A percentile compares a stretch with the other conserved stretches of the same genome.
phyloP scores from a whole-genome alignment of 345 rosid species.

The Euphorbia lathyris region DNA sequence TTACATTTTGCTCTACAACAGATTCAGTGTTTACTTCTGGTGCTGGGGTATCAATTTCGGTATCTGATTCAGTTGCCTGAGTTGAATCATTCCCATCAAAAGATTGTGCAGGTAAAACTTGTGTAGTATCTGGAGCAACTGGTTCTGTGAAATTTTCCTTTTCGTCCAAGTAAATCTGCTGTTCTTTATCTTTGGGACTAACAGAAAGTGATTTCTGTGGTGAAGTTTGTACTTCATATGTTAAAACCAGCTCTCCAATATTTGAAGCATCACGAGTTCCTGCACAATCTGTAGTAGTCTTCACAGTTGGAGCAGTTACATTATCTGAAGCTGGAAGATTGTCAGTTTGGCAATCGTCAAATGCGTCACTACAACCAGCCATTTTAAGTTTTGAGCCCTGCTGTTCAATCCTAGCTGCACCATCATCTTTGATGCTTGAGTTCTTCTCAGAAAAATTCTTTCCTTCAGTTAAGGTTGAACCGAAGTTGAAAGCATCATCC shows the following conservation, averaged over 20 bases:
- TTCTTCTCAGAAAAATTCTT: constrained; percentile 32
- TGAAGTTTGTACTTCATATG: constrained; percentile 17
- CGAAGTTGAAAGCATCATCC: constrained; percentile 47
- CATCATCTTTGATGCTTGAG: constrained; percentile 26
- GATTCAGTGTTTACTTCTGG: constrained; percentile 19
- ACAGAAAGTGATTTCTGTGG: constrained; percentile 15
- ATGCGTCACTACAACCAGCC: constrained; percentile 17
- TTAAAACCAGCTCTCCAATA: constrained; percentile 9
- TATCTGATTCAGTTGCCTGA: constrained; percentile 19
- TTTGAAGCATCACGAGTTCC: constrained; percentile 22
- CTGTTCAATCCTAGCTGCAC: constrained; percentile 32
- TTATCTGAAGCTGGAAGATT: constrained; percentile 26
- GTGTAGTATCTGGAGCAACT: constrained; percentile 15
- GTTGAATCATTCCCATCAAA: constrained; percentile 15
- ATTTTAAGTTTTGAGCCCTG: constrained; percentile 26
- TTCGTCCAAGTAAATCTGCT: constrained; percentile 8
- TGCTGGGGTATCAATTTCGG: constrained; percentile 19
- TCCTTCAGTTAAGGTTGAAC: constrained; percentile 42
- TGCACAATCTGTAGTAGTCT: constrained; percentile 26
- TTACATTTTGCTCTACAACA: constrained; percentile 22
- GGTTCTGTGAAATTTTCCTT: constrained; percentile 15
- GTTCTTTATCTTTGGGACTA: constrained; percentile 21
- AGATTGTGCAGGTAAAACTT: constrained; percentile 21
- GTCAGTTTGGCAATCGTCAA: constrained; percentile 21
- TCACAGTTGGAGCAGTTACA: constrained; percentile 21